Percentiles rank a stretch among this genome's conserved stretches.
phyloP scores from a whole-genome alignment of 208 protist species.

The Acanthamoeba healyi region DNA sequence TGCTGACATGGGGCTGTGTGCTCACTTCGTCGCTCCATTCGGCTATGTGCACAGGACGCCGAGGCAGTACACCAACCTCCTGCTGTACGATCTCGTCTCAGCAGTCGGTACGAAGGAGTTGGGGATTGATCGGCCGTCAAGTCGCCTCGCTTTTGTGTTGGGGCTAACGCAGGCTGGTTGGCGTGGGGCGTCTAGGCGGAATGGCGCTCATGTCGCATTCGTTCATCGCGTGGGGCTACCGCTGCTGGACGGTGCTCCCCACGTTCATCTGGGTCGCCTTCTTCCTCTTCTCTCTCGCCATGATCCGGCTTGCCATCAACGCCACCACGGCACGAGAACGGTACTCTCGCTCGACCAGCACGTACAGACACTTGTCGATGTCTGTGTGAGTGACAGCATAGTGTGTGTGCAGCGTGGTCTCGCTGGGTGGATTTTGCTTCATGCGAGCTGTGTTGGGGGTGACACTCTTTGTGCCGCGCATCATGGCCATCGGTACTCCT shows the following conservation, averaged over 20 bases:
- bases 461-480: slow-evolving; percentile 29
- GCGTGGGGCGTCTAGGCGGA: neutral
- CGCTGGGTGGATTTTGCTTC: slow-evolving; percentile 37
- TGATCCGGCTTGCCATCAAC: slow-evolving; percentile 10
- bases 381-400: neutral
- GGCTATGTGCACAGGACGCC: neutral
- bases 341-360: neutral
- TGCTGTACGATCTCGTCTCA: slow-evolving; percentile 47
- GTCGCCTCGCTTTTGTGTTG: neutral
- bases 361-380: neutral
- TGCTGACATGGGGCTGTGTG: neutral
- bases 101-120: slow-evolving; percentile 47
- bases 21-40: neutral
- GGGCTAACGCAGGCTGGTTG: neutral
- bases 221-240: slow-evolving; percentile 70
- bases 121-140: neutral
- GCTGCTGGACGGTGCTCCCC: slow-evolving; percentile 47
- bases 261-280: slow-evolving; percentile 3
- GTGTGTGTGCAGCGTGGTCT: neutral
- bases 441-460: slow-evolving; percentile 16
- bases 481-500: slow-evolving; percentile 10
- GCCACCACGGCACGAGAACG: slow-evolving; percentile 6
- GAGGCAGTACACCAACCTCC: slow-evolving; percentile 39
- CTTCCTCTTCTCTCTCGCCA: slow-evolving; percentile 60
- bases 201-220: slow-evolving; percentile 63